Conservation (phyloP, 139 green algal species). For the Tetraselmis striata region DNA sequence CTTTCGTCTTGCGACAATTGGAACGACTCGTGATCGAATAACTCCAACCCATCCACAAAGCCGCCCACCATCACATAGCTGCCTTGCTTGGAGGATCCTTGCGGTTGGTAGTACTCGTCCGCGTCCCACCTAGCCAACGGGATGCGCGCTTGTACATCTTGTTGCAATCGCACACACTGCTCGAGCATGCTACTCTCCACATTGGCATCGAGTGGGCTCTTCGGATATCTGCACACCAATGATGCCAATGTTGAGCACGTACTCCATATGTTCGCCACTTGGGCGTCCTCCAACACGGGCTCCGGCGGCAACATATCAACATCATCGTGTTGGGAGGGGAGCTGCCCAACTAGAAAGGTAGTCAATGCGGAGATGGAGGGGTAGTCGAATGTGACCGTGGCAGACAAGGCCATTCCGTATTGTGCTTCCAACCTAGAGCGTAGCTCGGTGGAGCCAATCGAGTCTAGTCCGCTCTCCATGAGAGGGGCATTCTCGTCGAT, state of each 20-base stretch:
- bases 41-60: slow-evolving; percentile 41
- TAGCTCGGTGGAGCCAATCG: slow-evolving; percentile 55
- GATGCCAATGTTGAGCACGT: neutral
- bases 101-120: neutral
- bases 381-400: slow-evolving; percentile 33
- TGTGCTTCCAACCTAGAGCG: neutral
- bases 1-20: neutral
- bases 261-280: too few relatives aligned
- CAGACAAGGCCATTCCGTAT: slow-evolving; percentile 15
- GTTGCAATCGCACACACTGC: neutral
- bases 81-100: neutral
- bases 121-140: neutral
- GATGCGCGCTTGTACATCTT: neutral
- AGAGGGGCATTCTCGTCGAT: slow-evolving; percentile 43
- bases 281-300: too few relatives aligned
- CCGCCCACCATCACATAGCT: neutral
- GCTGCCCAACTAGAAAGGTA: neutral
- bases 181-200: neutral
- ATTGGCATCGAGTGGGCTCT: neutral
- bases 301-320: too few relatives aligned
- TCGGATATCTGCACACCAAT: neutral
- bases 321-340: too few relatives aligned
- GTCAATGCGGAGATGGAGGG: slow-evolving; percentile 20
- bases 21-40: neutral
- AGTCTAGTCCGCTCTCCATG: slow-evolving; percentile 69